Base-by-base conservation (phyloP, 2,329 filamentous ascomycete species). In the Colletotrichum australisinense region DNA sequence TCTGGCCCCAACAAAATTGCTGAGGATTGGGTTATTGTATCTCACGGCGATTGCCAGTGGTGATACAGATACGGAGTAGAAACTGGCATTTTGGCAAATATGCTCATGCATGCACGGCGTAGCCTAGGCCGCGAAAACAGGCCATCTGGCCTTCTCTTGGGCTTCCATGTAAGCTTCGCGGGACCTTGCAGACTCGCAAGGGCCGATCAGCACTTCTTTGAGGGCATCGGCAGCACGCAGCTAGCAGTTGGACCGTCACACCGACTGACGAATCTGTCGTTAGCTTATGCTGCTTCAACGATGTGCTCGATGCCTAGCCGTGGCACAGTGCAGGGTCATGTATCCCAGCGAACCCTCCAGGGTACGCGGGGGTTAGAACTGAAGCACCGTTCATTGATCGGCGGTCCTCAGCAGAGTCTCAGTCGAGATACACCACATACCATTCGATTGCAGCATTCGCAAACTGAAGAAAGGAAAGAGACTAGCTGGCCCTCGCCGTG, bases 111-210 rank as follows among this genome's bases (percentile, higher is more conserved):
- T 16, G 53, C 67, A 4, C 12, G 24, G 30, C 64, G 35, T n/a
- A 58, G 70, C 64, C 26, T n/a, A 58, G 70, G 70, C 35, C 70
- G 66, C 66, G 55, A 56, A 65, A 70, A 62, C 46, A 53, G 70
- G 67, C 55, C 67, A 70, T 65, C 66, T 65, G 55, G 62, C 59
- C 49, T 62, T 70, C 70, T 62, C 49, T 59, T 14, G 52, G 65
- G 42, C 55, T 72, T 58, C 70, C 26, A 65, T 65, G 59, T 56
- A 60, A 73, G 60, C 35, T 52, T 70, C 67, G 56, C 60, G 70
- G 70, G 67, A 73, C 70, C 70, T 70, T 73, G 70, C 70, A 73
- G 65, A 55, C 58, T 63, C 59, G 30, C 53, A 58, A 24, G 55
- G 65, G 26, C 53, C 69, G 69, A 69, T 72, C 64, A 58, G 70